Percentiles rank a stretch among this genome's conserved stretches.
Conservation (phyloP, 768 basidiomycete genomes). For the Mycena haematopus region DNA sequence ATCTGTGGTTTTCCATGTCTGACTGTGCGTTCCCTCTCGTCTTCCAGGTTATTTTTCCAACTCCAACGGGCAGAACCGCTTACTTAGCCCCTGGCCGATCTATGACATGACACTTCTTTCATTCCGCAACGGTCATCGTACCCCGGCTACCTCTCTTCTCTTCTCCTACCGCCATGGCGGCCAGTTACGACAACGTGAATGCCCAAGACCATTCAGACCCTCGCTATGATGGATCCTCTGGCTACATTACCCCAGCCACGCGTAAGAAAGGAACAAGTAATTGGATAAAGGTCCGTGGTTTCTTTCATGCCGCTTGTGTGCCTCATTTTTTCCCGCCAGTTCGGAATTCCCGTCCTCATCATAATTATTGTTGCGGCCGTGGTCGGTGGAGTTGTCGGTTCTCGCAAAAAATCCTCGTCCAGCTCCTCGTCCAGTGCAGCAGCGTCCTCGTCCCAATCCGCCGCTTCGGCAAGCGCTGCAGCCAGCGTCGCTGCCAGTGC, state of each 20-base stretch:
- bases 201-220: conserved; percentile 43
- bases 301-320: background rate
- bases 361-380: conserved; percentile 71
- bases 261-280: conserved; percentile 63
- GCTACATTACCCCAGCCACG: conserved; percentile 63
- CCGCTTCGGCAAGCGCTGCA: conserved; percentile 49
- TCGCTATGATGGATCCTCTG: conserved; percentile 68
- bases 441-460: conserved; percentile 49
- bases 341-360: conserved; percentile 71
- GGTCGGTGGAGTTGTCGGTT: conserved; percentile 83
- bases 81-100: no score
- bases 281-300: conserved; percentile 62
- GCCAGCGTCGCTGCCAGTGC: conserved; percentile 65
- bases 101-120: no score
- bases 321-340: conserved; percentile 24
- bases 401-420: conserved; percentile 44
- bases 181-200: conserved; percentile 29
- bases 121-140: background rate
- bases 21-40: no score
- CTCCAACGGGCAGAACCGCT: no score
- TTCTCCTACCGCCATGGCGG: conserved; percentile 28
- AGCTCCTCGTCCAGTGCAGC: conserved; percentile 26
- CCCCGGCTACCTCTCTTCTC: background rate
- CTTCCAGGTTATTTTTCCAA: no score
- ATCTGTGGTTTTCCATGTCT: no score